Evolutionary conservation across 2,329 filamentous ascomycete species (phyloP).

Genomic region (Coleophoma crateriformis): DNA sequence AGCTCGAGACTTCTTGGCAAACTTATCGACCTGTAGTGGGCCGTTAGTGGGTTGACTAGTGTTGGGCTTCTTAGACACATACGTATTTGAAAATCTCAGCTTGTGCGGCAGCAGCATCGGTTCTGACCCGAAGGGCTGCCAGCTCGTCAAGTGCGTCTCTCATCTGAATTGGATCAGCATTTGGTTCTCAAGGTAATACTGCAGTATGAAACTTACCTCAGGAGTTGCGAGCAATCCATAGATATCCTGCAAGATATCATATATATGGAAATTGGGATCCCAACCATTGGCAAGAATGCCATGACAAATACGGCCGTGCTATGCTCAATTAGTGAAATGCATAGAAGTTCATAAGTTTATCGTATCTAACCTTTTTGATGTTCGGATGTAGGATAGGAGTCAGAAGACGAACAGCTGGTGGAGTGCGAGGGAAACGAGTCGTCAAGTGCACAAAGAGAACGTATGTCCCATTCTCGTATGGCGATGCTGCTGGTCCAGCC

Average conservation of each 20-base stretch:
- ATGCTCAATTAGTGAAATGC: not conserved
- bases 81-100: constrained; percentile 15
- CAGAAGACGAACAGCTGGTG: constrained; percentile 15
- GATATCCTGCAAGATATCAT: constrained; percentile 16
- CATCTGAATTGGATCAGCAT: not conserved
- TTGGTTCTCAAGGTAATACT: not conserved
- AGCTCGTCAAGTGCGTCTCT: constrained; percentile 15
- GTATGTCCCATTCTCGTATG: constrained; percentile 41
- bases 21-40: constrained; percentile 1
- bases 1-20: constrained; percentile 3
- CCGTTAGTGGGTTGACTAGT: not conserved
- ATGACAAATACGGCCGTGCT: constrained; percentile 20
- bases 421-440: constrained; percentile 10
- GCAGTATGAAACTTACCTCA: constrained; percentile 9
- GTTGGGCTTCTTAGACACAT: constrained; percentile 2
- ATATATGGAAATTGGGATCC: constrained; percentile 12
- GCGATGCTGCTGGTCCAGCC: constrained; percentile 55
- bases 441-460: constrained; percentile 15
- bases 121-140: constrained; percentile 14
- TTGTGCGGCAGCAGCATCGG: constrained; percentile 11
- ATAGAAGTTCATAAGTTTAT: not conserved
- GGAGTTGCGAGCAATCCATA: constrained; percentile 15
- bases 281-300: constrained; percentile 18
- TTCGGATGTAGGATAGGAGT: constrained; percentile 20
- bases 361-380: constrained; percentile 15